Evolutionary conservation across 768 basidiomycete species (phyloP), one percentile per base, ranked within the genome.

Genomic region (Cystobasidiopsis lactophilus): DNA sequence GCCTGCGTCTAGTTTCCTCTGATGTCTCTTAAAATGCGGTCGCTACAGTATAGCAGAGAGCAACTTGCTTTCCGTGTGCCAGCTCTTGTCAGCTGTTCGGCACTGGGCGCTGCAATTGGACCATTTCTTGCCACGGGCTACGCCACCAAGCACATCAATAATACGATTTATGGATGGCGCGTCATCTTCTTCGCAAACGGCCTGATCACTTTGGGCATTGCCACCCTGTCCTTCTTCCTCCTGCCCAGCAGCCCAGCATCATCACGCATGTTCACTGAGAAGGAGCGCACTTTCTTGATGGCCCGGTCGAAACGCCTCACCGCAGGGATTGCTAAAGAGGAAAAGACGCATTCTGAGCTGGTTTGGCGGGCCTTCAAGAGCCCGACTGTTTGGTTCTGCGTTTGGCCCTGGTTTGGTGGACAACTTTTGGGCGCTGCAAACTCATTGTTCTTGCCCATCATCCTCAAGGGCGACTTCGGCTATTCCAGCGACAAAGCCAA

Each of bases 261-360:
- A 13, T 54, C 51, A 19, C 19, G 13, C n/a, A 57, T 56, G 59
- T 44, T 59, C 9, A 45, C 49, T 16, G 49, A 47, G 26, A 53
- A 57, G 38, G 59, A 59, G 52, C 38, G 43, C 9, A 43, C 55
- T 57, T 43, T 9, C 40, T 10, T 43, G 7, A 43, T 43, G 40
- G 40, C 40, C 7, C 40, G 7, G 7, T 19, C 18, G 7, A 43
- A 10, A 26, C 7, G 40, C 7, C 7, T 43, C 9, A 19, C 40
- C 7, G 40, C 40, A 43, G 40, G 40, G 7, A n/a, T 9, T 7
- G 40, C 7, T 7, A 43, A 43, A 19, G 40, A 43, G 24, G 40
- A 43, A 19, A n/a, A 10, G 7, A 43, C 40, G 7, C 7, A 43
- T 7, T 7, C 10, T 9, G 24, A 26, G n/a, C 40, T 43, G 7